phyloP scores from a whole-genome alignment of 2,329 filamentous ascomycete genomes.

The Botrytis byssoidea region DNA sequence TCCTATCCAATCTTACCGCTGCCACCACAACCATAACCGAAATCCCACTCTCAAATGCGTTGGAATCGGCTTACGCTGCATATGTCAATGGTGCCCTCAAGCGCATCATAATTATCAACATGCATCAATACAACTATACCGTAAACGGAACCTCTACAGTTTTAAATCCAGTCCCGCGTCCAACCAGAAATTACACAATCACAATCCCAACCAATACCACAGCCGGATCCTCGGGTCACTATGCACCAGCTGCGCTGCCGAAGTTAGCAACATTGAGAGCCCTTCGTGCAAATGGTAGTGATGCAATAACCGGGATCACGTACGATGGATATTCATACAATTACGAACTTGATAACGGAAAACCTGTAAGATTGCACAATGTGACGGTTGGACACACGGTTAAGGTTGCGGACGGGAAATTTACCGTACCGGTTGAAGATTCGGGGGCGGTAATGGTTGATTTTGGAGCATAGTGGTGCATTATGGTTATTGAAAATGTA shows the following conservation, averaged over 20 bases:
- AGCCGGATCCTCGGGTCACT: background rate
- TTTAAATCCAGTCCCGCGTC: constrained; percentile 38
- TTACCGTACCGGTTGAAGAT: constrained; percentile 44
- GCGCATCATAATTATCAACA: constrained; percentile 56
- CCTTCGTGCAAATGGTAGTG: constrained; percentile 59
- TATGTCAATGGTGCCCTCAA: constrained; percentile 48
- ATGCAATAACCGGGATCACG: constrained; percentile 60
- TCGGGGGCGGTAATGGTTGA: constrained; percentile 41
- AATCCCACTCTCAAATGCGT: constrained; percentile 42
- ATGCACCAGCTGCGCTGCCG: constrained; percentile 24
- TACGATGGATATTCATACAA: constrained; percentile 64
- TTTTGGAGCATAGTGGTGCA: constrained; percentile 19
- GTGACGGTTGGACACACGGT: constrained; percentile 52
- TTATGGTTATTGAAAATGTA: background rate
- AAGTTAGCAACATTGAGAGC: constrained; percentile 44
- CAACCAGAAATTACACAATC: constrained; percentile 45
- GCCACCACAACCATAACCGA: constrained; percentile 48
- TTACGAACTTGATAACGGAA: constrained; percentile 54
- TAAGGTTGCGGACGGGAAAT: constrained; percentile 41
- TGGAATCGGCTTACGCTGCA: constrained; percentile 55
- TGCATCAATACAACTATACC: constrained; percentile 59
- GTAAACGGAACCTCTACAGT: constrained; percentile 41
- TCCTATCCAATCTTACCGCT: constrained; percentile 47
- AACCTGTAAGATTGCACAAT: constrained; percentile 53
- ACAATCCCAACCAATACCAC: constrained; percentile 33